phyloP scores from a whole-genome alignment of 1,284 basidiomycete genomes.

The Tilletia setariae region DNA sequence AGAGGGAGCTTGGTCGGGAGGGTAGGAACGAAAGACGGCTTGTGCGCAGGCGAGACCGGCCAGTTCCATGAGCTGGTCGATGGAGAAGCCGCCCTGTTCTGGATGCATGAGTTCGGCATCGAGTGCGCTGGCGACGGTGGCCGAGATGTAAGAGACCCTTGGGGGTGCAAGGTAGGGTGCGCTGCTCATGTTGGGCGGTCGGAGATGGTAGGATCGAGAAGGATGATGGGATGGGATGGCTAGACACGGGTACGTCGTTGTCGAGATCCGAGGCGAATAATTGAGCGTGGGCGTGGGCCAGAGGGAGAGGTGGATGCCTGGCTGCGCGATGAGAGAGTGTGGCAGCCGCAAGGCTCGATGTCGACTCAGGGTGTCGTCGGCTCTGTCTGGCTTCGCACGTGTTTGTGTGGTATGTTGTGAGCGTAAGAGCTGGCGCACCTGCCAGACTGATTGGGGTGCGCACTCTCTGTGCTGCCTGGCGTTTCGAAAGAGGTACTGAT shows the following conservation, averaged over 20 bases:
- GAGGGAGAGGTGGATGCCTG: background rate
- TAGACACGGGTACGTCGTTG: background rate
- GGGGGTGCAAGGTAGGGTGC: background rate
- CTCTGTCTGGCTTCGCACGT: no score
- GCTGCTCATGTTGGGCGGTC: background rate
- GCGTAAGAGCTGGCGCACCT: no score
- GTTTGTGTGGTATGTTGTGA: no score
- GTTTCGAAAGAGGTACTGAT: no score
- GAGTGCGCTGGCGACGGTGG: constrained; percentile 37
- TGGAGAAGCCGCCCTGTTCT: constrained; percentile 36
- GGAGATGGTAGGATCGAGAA: background rate
- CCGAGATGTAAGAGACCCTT: constrained; percentile 40
- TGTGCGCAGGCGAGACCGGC: constrained; percentile 96
- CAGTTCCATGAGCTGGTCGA: constrained; percentile 84
- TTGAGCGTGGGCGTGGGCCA: background rate
- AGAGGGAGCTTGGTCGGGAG: constrained; percentile 64
- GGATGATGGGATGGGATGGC: background rate
- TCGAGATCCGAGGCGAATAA: background rate
- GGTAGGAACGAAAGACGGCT: constrained; percentile 73
- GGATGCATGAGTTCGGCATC: constrained; percentile 47
- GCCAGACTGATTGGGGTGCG: no score
- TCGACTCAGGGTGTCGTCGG: no score
- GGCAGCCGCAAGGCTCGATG: background rate
- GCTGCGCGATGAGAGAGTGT: background rate
- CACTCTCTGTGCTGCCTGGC: no score